Evolutionary conservation across 257 asterid genomes (phyloP).

Genomic region (Nicotiana sylvestris): DNA sequence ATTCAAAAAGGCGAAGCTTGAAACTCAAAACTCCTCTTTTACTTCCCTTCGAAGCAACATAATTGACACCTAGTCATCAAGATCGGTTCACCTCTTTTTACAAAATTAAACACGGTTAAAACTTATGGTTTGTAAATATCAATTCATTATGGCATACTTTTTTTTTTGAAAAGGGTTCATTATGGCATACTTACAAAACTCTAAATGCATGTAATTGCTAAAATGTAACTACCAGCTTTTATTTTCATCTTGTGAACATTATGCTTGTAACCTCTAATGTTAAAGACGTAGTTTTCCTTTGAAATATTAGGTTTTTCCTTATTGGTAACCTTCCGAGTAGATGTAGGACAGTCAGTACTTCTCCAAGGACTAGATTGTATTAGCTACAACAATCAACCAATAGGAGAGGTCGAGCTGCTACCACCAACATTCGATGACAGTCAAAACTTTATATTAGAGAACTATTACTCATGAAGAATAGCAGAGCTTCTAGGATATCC

Average conservation of each 20-base stretch:
- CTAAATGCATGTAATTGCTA: constrained; percentile 3
- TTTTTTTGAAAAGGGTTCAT: background rate
- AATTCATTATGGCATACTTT: background rate
- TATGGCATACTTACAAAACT: background rate
- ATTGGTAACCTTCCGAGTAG: background rate
- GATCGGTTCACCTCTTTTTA: background rate
- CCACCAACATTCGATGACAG: background rate
- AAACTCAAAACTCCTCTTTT: background rate
- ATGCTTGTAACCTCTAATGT: background rate
- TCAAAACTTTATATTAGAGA: background rate
- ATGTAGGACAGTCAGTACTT: background rate
- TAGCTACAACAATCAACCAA: background rate
- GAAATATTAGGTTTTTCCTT: background rate
- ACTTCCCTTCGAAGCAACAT: background rate
- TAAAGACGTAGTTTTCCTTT: background rate
- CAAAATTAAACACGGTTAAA: background rate
- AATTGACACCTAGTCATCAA: background rate
- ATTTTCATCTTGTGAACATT: background rate
- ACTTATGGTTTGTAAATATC: background rate
- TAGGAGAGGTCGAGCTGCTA: background rate
- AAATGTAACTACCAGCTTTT: background rate
- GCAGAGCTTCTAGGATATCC: background rate
- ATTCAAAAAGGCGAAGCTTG: background rate
- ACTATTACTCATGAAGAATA: background rate
- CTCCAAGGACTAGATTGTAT: background rate